Percentiles rank a stretch among this genome's conserved stretches.
Conservation (phyloP, 2,329 filamentous ascomycete genomes). For the Exophiala dermatitidis region DNA sequence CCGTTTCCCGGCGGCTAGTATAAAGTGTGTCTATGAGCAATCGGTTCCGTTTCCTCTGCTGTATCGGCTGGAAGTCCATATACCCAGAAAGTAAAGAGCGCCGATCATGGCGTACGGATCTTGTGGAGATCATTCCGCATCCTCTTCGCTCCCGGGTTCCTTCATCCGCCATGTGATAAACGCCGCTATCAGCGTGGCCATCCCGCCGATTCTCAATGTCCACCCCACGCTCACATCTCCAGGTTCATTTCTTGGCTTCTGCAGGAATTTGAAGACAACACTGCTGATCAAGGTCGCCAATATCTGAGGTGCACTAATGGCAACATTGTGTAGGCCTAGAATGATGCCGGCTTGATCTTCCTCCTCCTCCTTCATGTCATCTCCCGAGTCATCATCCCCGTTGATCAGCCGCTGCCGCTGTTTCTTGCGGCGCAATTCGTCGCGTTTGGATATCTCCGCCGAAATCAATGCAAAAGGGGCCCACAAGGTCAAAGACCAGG, state of each 20-base stretch:
- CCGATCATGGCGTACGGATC: background rate
- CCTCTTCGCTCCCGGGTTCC: conserved; percentile 18
- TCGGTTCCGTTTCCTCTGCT: too few relatives aligned
- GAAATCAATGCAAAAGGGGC: conserved; percentile 93
- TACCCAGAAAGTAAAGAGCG: too few relatives aligned
- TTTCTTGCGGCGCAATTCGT: conserved; percentile 52
- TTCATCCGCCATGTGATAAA: conserved; percentile 33
- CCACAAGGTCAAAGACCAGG: conserved; percentile 90
- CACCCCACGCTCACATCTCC: conserved; percentile 83
- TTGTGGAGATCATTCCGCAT: conserved; percentile 3
- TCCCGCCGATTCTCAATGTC: conserved; percentile 75
- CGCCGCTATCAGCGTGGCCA: conserved; percentile 69
- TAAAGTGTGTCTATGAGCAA: too few relatives aligned
- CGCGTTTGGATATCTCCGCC: conserved; percentile 78
- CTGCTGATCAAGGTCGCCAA: conserved; percentile 79
- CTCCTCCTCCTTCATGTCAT: conserved; percentile 36
- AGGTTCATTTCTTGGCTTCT: conserved; percentile 77
- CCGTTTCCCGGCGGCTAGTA: too few relatives aligned
- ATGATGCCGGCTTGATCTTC: conserved; percentile 81
- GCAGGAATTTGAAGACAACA: conserved; percentile 73
- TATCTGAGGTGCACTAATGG: conserved; percentile 85
- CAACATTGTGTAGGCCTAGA: conserved; percentile 91
- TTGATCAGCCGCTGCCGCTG: conserved; percentile 31
- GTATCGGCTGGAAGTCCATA: too few relatives aligned
- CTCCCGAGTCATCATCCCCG: conserved; percentile 28